Conservation (phyloP, 192 early-diverging fungal species). For the Kappamyces sp. region DNA sequence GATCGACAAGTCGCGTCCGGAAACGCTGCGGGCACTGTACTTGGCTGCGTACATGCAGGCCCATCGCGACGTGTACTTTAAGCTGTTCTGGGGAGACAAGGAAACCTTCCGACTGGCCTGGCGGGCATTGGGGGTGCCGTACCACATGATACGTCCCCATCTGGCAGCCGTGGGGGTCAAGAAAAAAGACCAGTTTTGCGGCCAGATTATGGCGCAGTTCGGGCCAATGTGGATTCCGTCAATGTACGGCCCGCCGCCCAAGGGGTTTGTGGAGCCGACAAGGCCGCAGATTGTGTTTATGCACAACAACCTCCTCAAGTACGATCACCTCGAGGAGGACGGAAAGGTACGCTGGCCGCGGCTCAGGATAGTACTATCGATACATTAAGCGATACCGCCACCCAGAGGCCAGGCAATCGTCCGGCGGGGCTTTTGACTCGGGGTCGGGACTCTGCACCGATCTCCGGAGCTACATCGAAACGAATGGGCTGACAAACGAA, state of each 20-base stretch:
- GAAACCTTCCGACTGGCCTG: neutral
- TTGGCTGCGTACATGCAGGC: neutral
- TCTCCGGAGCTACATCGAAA: no score
- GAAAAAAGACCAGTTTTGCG: neutral
- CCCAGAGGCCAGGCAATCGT: no score
- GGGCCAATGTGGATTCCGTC: no score
- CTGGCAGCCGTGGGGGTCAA: no score
- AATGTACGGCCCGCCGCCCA: neutral
- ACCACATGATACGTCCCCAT: neutral
- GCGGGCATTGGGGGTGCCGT: neutral
- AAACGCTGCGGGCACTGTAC: no score
- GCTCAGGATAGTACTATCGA: no score
- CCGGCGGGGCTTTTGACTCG: no score
- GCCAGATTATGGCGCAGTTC: constrained; percentile 2
- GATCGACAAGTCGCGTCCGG: neutral
- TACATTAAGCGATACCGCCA: no score
- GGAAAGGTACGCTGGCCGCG: no score
- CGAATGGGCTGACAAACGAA: no score
- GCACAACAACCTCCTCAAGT: neutral
- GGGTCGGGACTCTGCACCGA: no score
- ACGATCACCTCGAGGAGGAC: neutral
- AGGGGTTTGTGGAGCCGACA: no score
- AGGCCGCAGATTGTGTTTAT: neutral
- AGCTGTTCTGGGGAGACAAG: neutral
- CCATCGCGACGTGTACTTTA: neutral